A percentile compares a stretch with the other conserved stretches of the same genome.
Conservation (phyloP, 2,329 filamentous ascomycete species). For the Colletotrichum navitas region DNA sequence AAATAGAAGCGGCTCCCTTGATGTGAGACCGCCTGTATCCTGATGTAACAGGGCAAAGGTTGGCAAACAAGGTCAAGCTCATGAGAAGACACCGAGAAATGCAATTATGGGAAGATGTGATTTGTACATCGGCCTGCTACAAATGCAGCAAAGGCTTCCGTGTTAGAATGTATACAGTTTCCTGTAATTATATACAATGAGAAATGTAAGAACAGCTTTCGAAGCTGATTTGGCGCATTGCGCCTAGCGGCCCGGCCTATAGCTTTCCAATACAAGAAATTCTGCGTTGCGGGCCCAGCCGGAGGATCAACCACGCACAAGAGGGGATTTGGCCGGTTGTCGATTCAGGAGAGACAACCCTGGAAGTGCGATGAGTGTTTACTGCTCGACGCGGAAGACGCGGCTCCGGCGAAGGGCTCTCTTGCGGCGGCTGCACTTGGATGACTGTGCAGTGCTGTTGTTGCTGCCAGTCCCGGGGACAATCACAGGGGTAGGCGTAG, state of each 20-base stretch:
- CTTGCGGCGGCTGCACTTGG: neutral
- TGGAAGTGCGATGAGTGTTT: neutral
- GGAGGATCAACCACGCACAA: neutral
- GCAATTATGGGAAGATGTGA: neutral
- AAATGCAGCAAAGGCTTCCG: neutral
- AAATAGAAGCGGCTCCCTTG: too few species aligned
- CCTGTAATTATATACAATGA: neutral
- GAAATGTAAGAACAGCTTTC: neutral
- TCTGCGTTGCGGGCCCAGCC: neutral
- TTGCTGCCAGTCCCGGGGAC: neutral
- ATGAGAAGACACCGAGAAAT: neutral
- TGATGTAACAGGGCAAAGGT: neutral
- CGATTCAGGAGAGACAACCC: neutral
- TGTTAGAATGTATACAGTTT: neutral
- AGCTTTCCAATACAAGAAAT: neutral
- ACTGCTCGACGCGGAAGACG: neutral
- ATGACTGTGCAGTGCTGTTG: neutral
- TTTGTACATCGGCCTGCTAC: neutral
- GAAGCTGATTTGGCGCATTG: neutral
- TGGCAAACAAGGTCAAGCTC: neutral
- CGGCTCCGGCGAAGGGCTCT: conserved; percentile 1
- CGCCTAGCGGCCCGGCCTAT: neutral
- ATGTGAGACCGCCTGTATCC: too few species aligned
- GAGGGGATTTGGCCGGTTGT: too few species aligned
- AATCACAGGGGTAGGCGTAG: neutral